These are phyloP conservation scores for Teratosphaeria destructans DNA, from an alignment of 2,329 filamentous ascomycete species.

Conservation along the genomic window DNA sequence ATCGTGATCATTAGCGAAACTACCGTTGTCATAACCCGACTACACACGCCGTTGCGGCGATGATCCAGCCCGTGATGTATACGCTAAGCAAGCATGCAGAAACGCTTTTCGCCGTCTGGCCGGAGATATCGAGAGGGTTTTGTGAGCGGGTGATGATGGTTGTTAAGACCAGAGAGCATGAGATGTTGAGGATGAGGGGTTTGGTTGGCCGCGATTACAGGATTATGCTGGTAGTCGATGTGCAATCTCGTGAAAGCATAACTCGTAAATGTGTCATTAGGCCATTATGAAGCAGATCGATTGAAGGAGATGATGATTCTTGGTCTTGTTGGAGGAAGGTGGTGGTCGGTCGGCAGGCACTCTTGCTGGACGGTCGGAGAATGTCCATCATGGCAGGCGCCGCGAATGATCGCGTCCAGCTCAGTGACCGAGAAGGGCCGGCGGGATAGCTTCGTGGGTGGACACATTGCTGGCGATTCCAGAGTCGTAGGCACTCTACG, in stretches of 20 bases:
- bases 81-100: neutral
- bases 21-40: neutral
- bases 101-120: neutral
- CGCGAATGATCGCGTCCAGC: neutral
- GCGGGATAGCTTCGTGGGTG: slow-evolving; percentile 1
- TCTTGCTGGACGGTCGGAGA: neutral
- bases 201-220: neutral
- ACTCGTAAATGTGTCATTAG: neutral
- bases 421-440: slow-evolving; percentile 4
- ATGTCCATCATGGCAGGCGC: neutral
- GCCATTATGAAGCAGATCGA: neutral
- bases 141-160: neutral
- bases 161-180: neutral
- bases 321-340: neutral
- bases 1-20: neutral
- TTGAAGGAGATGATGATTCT: neutral
- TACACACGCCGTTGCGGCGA: neutral
- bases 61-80: neutral
- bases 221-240: neutral
- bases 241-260: neutral
- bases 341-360: neutral
- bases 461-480: slow-evolving; percentile 3
- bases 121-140: neutral
- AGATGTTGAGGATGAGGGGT: neutral
- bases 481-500: slow-evolving; percentile 18